A percentile compares a stretch with the other conserved stretches of the same genome.
Evolutionary conservation across 1,284 basidiomycete species (phyloP).

Genomic region (Cutaneotrichosporon curvatum): DNA sequence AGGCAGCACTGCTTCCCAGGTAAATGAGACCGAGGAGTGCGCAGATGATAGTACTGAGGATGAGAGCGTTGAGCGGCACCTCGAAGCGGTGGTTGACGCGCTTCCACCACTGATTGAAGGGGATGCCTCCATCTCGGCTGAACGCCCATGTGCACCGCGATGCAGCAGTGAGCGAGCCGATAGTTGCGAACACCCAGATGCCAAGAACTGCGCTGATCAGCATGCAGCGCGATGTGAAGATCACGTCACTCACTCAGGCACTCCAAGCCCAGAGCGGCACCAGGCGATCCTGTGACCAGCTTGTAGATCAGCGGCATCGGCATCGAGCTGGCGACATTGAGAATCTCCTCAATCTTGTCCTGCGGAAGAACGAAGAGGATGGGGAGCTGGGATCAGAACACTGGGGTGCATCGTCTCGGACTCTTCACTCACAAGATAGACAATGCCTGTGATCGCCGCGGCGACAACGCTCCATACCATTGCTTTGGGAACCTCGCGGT

Average conservation of each 20-base stretch:
- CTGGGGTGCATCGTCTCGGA: neutral
- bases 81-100: constrained; percentile 40
- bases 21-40: constrained; percentile 47
- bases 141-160: constrained; percentile 30
- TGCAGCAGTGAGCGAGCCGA: constrained; percentile 46
- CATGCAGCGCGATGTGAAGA: too few relatives aligned
- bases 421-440: constrained; percentile 34
- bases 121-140: constrained; percentile 47
- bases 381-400: constrained; percentile 35
- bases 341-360: constrained; percentile 35
- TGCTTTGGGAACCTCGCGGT: constrained; percentile 43
- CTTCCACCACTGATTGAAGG: constrained; percentile 37
- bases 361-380: constrained; percentile 47
- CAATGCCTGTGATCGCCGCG: constrained; percentile 47
- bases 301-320: constrained; percentile 49
- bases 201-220: constrained; percentile 47
- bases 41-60: constrained; percentile 43
- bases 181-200: constrained; percentile 48
- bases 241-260: constrained; percentile 45
- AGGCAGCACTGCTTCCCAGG: constrained; percentile 40
- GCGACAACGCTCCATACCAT: constrained; percentile 47
- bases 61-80: constrained; percentile 45
- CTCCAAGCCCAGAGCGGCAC: constrained; percentile 47
- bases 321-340: constrained; percentile 44
- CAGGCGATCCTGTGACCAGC: constrained; percentile 44